Conservation (phyloP, 805 yeast species). For the Candida tammaniensis region DNA sequence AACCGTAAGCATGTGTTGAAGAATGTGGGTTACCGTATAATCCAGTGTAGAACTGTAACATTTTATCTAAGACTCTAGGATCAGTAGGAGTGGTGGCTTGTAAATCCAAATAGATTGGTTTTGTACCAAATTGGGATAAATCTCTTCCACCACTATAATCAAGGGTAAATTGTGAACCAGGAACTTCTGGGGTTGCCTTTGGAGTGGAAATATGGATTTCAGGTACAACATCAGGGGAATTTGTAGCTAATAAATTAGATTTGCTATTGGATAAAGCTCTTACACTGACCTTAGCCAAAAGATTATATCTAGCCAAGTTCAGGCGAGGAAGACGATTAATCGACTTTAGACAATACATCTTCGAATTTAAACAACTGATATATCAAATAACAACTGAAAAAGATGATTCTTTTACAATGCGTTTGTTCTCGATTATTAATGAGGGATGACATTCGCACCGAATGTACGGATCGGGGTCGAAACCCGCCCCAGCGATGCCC, state of each 20-base stretch:
- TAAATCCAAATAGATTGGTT: conserved; percentile 95
- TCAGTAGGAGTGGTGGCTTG: conserved; percentile 99
- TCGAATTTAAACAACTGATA: no score
- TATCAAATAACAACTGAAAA: no score
- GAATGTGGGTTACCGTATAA: conserved; percentile 98
- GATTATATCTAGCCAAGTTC: no score
- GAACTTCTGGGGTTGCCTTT: conserved; percentile 19
- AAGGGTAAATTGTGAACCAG: conserved; percentile 49
- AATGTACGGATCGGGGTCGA: no score
- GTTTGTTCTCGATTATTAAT: no score
- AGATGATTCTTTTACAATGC: no score
- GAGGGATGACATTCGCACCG: no score
- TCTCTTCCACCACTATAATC: conserved; percentile 45
- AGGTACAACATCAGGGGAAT: conserved; percentile 1
- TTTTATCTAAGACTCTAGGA: conserved; percentile 89
- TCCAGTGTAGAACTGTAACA: conserved; percentile 86
- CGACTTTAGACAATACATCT: no score
- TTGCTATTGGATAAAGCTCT: neutral
- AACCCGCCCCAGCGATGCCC: no score
- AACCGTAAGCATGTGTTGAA: conserved; percentile 94
- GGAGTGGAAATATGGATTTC: conserved; percentile 20
- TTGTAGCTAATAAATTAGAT: conserved; percentile 1
- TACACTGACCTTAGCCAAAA: no score
- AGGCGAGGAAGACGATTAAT: no score
- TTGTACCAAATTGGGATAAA: conserved; percentile 53